Conservation (phyloP, 2,329 filamentous ascomycete genomes). For the Xylaria sp. region DNA sequence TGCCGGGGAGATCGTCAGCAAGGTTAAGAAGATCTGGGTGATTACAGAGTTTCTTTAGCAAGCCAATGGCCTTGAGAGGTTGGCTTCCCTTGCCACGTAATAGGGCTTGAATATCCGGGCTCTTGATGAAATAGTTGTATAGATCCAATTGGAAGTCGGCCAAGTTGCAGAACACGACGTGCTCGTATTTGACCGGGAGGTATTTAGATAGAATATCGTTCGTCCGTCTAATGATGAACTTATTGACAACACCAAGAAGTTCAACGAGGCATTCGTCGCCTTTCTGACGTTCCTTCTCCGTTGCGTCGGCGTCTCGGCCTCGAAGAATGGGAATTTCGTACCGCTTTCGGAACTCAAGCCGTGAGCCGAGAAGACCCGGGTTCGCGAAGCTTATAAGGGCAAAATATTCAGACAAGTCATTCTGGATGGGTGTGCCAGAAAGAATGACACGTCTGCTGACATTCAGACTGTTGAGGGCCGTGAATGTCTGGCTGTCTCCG, state of each 20-base stretch:
- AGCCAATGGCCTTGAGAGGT: constrained; percentile 92
- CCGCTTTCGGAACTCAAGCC: constrained; percentile 89
- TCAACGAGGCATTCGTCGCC: constrained; percentile 85
- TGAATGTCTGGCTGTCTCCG: constrained; percentile 94
- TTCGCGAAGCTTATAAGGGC: constrained; percentile 96
- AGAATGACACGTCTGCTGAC: constrained; percentile 91
- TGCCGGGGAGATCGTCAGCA: constrained; percentile 82
- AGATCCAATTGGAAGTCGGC: constrained; percentile 90
- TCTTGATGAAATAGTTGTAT: constrained; percentile 97
- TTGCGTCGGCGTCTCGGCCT: constrained; percentile 88
- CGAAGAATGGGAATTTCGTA: constrained; percentile 92
- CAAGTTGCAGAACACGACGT: constrained; percentile 96
- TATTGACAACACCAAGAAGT: constrained; percentile 86
- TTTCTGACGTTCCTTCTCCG: constrained; percentile 78
- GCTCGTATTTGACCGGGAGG: constrained; percentile 96
- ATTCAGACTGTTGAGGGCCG: constrained; percentile 85
- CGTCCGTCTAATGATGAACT: constrained; percentile 96
- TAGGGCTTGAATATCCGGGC: constrained; percentile 90
- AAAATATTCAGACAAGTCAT: constrained; percentile 98
- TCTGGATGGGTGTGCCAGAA: constrained; percentile 96
- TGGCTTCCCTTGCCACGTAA: constrained; percentile 94
- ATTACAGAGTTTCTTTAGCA: constrained; percentile 98
- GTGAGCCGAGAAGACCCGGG: constrained; percentile 85
- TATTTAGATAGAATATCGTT: constrained; percentile 99
- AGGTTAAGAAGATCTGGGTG: constrained; percentile 92